These are phyloP conservation scores for Candida dubliniensis DNA, from an alignment of 1,139 yeast genomes.

Conservation along the genomic window DNA sequence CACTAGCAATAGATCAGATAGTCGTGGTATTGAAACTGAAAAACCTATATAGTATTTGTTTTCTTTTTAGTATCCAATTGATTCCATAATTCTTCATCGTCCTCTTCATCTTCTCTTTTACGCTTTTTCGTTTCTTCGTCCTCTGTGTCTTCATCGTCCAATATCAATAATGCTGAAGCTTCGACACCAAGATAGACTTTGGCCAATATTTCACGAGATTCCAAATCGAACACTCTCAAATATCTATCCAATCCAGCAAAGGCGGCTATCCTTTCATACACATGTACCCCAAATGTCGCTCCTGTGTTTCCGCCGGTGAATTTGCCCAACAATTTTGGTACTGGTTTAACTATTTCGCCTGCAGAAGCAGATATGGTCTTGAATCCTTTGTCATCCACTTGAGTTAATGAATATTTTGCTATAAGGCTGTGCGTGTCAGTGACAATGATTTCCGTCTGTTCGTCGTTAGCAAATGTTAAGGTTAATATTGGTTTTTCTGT, in stretches of 20 bases:
- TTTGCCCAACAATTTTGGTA: slow-evolving; percentile 42
- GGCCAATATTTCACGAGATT: slow-evolving; percentile 57
- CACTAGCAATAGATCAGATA: slow-evolving; percentile 49
- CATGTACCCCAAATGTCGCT: slow-evolving; percentile 37
- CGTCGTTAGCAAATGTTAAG: slow-evolving; percentile 31
- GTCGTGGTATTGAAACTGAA: slow-evolving; percentile 23
- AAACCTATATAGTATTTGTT: slow-evolving; percentile 12
- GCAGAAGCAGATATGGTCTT: slow-evolving; percentile 46
- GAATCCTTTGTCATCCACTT: slow-evolving; percentile 38
- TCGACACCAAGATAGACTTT: slow-evolving; percentile 79
- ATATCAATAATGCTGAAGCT: slow-evolving; percentile 54
- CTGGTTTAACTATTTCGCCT: slow-evolving; percentile 40
- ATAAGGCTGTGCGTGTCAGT: slow-evolving; percentile 60
- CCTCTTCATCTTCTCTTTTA: slow-evolving; percentile 28
- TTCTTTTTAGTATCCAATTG: slow-evolving; percentile 28
- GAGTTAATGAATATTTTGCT: slow-evolving; percentile 49
- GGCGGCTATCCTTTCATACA: slow-evolving; percentile 30
- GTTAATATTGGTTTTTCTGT: slow-evolving; percentile 50
- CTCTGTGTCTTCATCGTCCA: slow-evolving; percentile 48
- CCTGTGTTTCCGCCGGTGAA: slow-evolving; percentile 49
- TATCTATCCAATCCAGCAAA: slow-evolving; percentile 89
- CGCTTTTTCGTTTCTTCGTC: slow-evolving; percentile 21
- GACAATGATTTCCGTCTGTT: slow-evolving; percentile 44
- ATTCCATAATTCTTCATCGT: slow-evolving; percentile 41
- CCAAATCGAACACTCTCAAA: slow-evolving; percentile 69